These are phyloP conservation scores for Xylaria sp. DNA, from an alignment of 2,329 filamentous ascomycete genomes.

Conservation along the genomic window DNA sequence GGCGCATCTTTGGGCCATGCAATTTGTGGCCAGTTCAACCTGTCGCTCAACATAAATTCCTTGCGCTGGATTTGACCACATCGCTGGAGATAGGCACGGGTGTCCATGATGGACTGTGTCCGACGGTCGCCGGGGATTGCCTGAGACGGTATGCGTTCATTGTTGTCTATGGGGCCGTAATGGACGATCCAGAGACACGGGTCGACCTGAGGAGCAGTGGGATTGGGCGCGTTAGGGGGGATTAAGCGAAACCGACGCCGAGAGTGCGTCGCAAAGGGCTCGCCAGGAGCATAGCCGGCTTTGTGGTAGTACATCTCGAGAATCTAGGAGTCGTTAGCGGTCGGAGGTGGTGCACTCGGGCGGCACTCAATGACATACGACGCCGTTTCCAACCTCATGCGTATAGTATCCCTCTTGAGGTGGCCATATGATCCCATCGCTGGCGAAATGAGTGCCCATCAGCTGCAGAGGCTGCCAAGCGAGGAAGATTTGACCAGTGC, in stretches of 20 bases:
- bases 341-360: conserved; percentile 25
- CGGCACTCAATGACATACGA: conserved; percentile 57
- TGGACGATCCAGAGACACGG: conserved; percentile 90
- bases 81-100: conserved; percentile 72
- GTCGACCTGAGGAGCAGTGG: conserved; percentile 77
- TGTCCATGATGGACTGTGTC: conserved; percentile 69
- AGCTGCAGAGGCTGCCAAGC: conserved; percentile 87
- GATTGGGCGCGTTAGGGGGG: conserved; percentile 74
- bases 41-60: conserved; percentile 93
- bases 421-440: conserved; percentile 92
- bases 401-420: conserved; percentile 81
- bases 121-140: conserved; percentile 73
- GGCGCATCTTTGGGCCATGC: conserved; percentile 70
- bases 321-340: conserved; percentile 64
- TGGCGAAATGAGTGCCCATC: conserved; percentile 79
- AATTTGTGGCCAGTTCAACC: conserved; percentile 89
- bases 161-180: conserved; percentile 81
- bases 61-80: conserved; percentile 87
- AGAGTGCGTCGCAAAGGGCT: conserved; percentile 79
- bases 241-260: conserved; percentile 88
- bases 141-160: conserved; percentile 76
- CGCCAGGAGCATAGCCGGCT: conserved; percentile 80
- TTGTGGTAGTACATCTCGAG: conserved; percentile 91
- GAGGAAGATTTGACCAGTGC: conserved; percentile 83
- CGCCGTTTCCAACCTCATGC: conserved; percentile 73